Evolutionary conservation across 768 basidiomycete species (phyloP).

Genomic region (Hericium erinaceus): DNA sequence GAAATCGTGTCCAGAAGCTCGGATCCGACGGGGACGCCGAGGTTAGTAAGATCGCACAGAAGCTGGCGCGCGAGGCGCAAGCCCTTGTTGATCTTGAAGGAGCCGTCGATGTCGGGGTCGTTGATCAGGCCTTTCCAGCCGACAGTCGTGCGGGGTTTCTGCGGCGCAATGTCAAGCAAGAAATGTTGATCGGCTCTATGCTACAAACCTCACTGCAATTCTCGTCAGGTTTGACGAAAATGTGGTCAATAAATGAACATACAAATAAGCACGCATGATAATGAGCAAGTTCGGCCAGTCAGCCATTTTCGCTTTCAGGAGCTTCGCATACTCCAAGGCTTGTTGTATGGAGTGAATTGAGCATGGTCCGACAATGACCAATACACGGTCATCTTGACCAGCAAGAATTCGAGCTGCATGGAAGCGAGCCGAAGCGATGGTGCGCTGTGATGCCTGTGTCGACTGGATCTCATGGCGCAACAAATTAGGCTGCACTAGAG

Average conservation of each 20-base stretch:
- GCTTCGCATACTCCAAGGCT: constrained; percentile 73
- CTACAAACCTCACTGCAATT: constrained; percentile 29
- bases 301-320: constrained; percentile 57
- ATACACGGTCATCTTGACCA: constrained; percentile 75
- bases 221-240: neutral
- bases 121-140: constrained; percentile 96
- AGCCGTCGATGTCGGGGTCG: constrained; percentile 92
- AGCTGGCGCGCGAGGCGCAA: constrained; percentile 81
- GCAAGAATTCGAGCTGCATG: constrained; percentile 70
- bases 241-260: constrained; percentile 26
- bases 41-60: constrained; percentile 81
- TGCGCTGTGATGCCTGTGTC: constrained; percentile 51
- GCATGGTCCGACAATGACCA: constrained; percentile 94
- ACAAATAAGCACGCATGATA: constrained; percentile 98
- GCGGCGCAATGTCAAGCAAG: constrained; percentile 3
- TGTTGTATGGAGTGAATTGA: constrained; percentile 87
- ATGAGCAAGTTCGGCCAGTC: constrained; percentile 74
- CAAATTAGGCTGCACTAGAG: constrained; percentile 88
- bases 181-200: neutral
- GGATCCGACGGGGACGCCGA: constrained; percentile 89
- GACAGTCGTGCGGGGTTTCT: constrained; percentile 96
- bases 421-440: constrained; percentile 74
- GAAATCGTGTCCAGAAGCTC: constrained; percentile 84
- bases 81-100: constrained; percentile 96
- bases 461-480: constrained; percentile 82